phyloP scores from a whole-genome alignment of 306 rosid genomes.

The Prunus mira region DNA sequence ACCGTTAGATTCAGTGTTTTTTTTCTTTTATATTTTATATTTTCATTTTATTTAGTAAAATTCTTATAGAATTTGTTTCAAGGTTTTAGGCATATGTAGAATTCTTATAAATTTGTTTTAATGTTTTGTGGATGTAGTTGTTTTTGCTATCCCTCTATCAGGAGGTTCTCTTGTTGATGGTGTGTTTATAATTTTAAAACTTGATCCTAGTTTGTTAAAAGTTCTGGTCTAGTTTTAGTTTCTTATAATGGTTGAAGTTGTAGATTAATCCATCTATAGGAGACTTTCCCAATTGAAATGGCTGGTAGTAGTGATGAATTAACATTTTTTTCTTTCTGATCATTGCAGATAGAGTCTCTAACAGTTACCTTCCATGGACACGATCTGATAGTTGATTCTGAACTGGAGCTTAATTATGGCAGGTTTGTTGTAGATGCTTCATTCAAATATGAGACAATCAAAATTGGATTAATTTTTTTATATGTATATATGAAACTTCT shows the following conservation, averaged over 20 bases:
- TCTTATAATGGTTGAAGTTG: neutral
- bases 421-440: constrained; percentile 43
- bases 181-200: neutral
- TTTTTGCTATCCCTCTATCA: neutral
- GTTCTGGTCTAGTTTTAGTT: neutral
- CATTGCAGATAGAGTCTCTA: constrained; percentile 82
- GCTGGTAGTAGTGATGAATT: neutral
- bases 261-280: neutral
- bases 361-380: constrained; percentile 97
- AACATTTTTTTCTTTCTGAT: constrained; percentile 1
- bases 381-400: constrained; percentile 89
- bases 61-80: neutral
- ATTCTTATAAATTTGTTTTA: neutral
- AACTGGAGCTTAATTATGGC: constrained; percentile 94
- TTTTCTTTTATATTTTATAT: neutral
- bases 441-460: neutral
- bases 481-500: neutral
- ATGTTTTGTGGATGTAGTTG: neutral
- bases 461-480: neutral
- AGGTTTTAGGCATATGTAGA: neutral
- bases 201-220: neutral
- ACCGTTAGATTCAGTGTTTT: neutral
- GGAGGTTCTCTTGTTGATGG: neutral
- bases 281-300: neutral
- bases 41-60: neutral